These are phyloP conservation scores for Epithemia pelagica DNA, from an alignment of 108 stramenopile genomes.

Conservation along the genomic window DNA sequence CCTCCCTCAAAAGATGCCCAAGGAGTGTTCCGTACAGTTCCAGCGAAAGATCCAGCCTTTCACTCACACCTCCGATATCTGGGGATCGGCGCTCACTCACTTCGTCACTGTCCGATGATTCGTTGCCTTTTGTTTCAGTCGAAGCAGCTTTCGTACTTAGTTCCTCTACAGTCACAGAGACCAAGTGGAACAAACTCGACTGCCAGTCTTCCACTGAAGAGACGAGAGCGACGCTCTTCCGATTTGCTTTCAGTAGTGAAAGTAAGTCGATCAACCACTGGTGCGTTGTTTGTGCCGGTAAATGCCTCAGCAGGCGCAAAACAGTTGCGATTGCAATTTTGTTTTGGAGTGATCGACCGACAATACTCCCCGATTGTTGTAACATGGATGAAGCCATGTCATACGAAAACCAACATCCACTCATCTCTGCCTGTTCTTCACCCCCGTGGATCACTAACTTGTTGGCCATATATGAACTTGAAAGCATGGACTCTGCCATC, in stretches of 20 bases:
- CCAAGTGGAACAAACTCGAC: constrained; percentile 61
- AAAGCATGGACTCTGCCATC: not conserved
- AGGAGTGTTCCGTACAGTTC: constrained; percentile 72
- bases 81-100: not conserved
- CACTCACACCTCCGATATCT: not conserved
- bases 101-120: not conserved
- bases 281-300: constrained; percentile 46
- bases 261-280: constrained; percentile 61
- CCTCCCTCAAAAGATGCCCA: constrained; percentile 59
- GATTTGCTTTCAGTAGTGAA: constrained; percentile 17
- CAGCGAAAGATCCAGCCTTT: constrained; percentile 50
- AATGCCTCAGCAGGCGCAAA: constrained; percentile 65
- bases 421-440: not conserved
- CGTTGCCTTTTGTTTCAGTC: not conserved
- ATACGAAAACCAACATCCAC: not conserved
- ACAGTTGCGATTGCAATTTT: constrained; percentile 41
- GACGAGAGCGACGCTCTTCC: constrained; percentile 13
- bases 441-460: not conserved
- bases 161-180: constrained; percentile 59
- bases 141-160: not conserved
- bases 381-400: not conserved
- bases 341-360: constrained; percentile 26
- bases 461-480: not conserved
- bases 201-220: constrained; percentile 62
- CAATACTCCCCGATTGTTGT: constrained; percentile 3